These are phyloP conservation scores for Isoetes engelmannii DNA, from an alignment of 83 land plant genomes.

Conservation along the genomic window DNA sequence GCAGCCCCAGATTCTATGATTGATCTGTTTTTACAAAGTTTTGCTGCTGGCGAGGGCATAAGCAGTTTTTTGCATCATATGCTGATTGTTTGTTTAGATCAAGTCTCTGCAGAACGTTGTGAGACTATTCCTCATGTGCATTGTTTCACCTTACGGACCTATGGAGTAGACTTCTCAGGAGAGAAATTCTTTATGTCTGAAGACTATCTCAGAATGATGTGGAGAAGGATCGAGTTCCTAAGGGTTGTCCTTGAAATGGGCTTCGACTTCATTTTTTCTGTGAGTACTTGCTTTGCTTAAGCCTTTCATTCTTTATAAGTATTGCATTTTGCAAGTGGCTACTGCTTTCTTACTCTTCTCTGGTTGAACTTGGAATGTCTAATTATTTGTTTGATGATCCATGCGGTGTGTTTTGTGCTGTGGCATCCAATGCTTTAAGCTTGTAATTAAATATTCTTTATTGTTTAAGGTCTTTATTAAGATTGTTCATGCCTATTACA, in stretches of 20 bases:
- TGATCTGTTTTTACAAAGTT: background rate
- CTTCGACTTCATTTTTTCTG: conserved; percentile 65
- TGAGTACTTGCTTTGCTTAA: background rate
- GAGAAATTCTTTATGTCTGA: conserved; percentile 54
- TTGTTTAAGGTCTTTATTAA: too few species aligned
- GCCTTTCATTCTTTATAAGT: too few species aligned
- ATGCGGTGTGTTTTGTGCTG: too few species aligned
- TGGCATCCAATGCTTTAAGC: too few species aligned
- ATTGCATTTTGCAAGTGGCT: too few species aligned
- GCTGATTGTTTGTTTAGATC: conserved; percentile 43
- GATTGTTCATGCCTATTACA: too few species aligned
- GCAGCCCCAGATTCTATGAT: conserved; percentile 1
- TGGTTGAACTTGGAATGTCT: too few species aligned
- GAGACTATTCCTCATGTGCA: conserved; percentile 28
- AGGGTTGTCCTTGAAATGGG: conserved; percentile 49
- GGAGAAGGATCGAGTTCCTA: conserved; percentile 66
- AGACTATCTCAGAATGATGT: conserved; percentile 68
- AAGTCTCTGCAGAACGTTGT: conserved; percentile 45
- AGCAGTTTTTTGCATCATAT: conserved; percentile 35
- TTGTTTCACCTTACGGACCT: conserved; percentile 43
- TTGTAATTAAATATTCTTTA: too few species aligned
- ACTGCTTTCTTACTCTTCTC: too few species aligned
- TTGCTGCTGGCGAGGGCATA: conserved; percentile 16
- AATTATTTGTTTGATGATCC: too few species aligned
- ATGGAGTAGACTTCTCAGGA: conserved; percentile 49